Evolutionary conservation across 2,329 filamentous ascomycete species (phyloP).

Genomic region (Davidsoniella eucalypti): DNA sequence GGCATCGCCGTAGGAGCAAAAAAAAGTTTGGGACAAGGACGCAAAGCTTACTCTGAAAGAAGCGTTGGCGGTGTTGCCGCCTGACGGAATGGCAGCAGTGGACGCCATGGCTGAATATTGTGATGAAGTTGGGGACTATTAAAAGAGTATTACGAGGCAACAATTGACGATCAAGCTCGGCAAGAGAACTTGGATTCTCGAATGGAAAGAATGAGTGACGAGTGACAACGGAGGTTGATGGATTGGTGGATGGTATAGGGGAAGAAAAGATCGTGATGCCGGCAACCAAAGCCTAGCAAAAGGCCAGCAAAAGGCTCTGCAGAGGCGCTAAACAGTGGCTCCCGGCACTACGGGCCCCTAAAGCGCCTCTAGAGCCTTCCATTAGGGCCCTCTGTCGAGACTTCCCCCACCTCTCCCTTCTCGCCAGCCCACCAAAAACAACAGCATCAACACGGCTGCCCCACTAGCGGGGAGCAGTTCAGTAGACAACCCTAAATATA

Average conservation of each 20-base stretch:
- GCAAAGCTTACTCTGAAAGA: constrained; percentile 35
- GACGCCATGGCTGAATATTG: constrained; percentile 11
- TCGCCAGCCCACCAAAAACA: constrained; percentile 2
- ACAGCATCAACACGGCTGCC: too few relatives aligned
- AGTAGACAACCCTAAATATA: too few relatives aligned
- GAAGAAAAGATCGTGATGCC: constrained; percentile 9
- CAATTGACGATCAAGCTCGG: neutral
- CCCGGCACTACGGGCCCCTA: neutral
- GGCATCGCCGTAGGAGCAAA: neutral
- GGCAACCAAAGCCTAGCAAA: neutral
- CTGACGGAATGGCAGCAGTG: constrained; percentile 13
- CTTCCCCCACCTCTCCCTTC: constrained; percentile 3
- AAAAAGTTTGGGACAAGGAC: neutral
- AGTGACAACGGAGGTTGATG: constrained; percentile 15
- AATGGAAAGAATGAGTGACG: constrained; percentile 18
- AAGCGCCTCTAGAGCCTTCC: constrained; percentile 4
- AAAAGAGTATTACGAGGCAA: constrained; percentile 1
- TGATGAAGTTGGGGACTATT: neutral
- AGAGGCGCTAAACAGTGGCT: neutral
- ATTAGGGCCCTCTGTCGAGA: neutral
- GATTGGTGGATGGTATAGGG: constrained; percentile 1
- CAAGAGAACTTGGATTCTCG: constrained; percentile 14
- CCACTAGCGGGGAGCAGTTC: too few relatives aligned
- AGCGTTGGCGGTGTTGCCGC: constrained; percentile 30
- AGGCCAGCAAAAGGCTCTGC: constrained; percentile 1